Evolutionary conservation across 495 filamentous ascomycete species (phyloP).

Genomic region (Viridothelium virens): DNA sequence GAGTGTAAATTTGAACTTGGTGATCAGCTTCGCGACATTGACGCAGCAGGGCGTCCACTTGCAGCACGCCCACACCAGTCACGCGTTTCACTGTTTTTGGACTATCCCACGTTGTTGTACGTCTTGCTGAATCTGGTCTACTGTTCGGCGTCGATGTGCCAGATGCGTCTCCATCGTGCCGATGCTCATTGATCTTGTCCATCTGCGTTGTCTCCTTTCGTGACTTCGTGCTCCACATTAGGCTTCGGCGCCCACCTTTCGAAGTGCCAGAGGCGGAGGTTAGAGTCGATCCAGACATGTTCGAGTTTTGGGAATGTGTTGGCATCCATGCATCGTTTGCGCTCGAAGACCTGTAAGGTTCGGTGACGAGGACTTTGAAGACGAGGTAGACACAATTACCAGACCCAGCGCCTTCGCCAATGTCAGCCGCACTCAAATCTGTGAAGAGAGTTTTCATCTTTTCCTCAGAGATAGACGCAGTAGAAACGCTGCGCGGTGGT

Average conservation of each 20-base stretch:
- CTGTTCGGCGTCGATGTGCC: constrained; percentile 33
- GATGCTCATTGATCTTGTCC: constrained; percentile 30
- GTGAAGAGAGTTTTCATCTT: constrained; percentile 81
- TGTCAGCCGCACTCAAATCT: constrained; percentile 71
- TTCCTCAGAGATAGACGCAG: constrained; percentile 38
- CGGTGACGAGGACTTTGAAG: constrained; percentile 67
- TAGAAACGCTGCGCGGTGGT: constrained; percentile 42
- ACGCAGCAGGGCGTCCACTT: constrained; percentile 66
- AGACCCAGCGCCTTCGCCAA: constrained; percentile 63
- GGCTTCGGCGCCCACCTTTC: constrained; percentile 62
- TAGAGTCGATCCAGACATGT: constrained; percentile 1
- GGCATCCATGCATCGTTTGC: constrained; percentile 30
- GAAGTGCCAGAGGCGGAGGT: constrained; percentile 34
- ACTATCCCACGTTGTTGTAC: constrained; percentile 14
- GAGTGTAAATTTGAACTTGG: constrained; percentile 59
- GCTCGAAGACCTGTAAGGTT: constrained; percentile 26
- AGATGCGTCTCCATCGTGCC: constrained; percentile 27
- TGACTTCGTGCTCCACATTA: constrained; percentile 65
- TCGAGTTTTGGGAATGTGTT: constrained; percentile 1
- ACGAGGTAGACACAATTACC: constrained; percentile 70
- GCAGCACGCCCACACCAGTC: constrained; percentile 74
- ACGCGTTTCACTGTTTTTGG: constrained; percentile 50
- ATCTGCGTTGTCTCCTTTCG: constrained; percentile 12
- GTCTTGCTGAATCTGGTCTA: constrained; percentile 32
- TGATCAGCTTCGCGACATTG: constrained; percentile 61